A percentile compares a stretch with the other conserved stretches of the same genome.
These are phyloP conservation scores for Protomyces pachydermus DNA, from an alignment of 1,139 yeast species.

Conservation along the genomic window DNA sequence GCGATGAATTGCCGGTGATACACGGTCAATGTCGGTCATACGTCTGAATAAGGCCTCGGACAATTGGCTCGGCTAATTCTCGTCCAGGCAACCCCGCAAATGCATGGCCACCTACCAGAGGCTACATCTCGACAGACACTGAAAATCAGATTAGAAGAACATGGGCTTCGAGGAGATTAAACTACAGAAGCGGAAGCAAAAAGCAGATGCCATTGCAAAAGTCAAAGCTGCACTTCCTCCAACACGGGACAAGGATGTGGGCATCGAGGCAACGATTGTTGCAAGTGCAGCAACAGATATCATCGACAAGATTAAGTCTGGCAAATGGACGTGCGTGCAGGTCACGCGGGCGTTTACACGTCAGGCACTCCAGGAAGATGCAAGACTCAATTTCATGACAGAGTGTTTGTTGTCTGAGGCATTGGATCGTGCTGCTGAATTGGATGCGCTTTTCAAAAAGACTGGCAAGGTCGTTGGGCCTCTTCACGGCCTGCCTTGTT, in stretches of 20 bases:
- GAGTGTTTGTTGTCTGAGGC: background rate
- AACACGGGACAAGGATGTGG: background rate
- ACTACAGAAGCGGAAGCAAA: background rate
- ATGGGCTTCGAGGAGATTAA: background rate
- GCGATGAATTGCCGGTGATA: no score
- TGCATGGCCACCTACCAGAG: no score
- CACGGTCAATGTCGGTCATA: no score
- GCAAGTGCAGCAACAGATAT: background rate
- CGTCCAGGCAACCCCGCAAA: no score
- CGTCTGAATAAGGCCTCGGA: no score
- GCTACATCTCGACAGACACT: no score
- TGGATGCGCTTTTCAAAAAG: conserved; percentile 35
- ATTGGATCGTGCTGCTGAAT: background rate
- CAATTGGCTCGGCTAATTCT: no score
- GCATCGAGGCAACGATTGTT: background rate
- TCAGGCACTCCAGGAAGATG: conserved; percentile 51
- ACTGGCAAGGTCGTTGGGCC: conserved; percentile 49
- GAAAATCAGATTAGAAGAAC: background rate
- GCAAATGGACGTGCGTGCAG: conserved; percentile 45
- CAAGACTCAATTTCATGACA: conserved; percentile 33
- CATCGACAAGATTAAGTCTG: conserved; percentile 41
- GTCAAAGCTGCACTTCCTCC: background rate
- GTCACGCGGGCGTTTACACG: conserved; percentile 53
- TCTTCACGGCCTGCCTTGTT: conserved; percentile 69
- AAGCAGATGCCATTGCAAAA: background rate